These are phyloP conservation scores for Mucor velutinosus DNA, from an alignment of 371 early-diverging fungal genomes.

Conservation along the genomic window DNA sequence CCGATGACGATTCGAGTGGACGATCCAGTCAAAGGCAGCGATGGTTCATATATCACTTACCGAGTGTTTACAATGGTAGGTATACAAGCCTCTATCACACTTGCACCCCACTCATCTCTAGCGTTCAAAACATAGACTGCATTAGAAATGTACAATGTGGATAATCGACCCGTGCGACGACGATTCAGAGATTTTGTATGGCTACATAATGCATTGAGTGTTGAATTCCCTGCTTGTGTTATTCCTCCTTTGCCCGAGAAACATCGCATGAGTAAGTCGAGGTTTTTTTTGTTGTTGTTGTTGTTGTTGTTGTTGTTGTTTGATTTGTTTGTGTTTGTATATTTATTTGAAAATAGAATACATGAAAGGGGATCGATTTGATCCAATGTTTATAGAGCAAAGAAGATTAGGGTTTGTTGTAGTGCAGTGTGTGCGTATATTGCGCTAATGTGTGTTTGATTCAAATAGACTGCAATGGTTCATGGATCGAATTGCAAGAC, in stretches of 20 bases:
- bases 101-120: background rate
- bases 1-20: conserved; percentile 61
- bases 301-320: no score
- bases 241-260: conserved; percentile 92
- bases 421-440: background rate
- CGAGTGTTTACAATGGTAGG: conserved; percentile 34
- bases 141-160: conserved; percentile 49
- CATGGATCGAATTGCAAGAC: conserved; percentile 77
- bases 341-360: conserved; percentile 64
- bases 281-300: background rate
- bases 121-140: conserved; percentile 46
- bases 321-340: conserved; percentile 6
- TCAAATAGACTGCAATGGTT: conserved; percentile 73
- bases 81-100: background rate
- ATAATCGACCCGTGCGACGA: conserved; percentile 66
- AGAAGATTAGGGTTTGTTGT: conserved; percentile 61
- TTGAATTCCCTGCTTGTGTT: conserved; percentile 80
- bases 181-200: conserved; percentile 94
- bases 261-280: conserved; percentile 74
- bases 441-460: background rate
- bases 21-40: conserved; percentile 75
- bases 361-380: conserved; percentile 93
- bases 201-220: conserved; percentile 75
- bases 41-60: conserved; percentile 39
- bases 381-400: conserved; percentile 85